phyloP scores from a whole-genome alignment of 2,329 filamentous ascomycete species.

The Botrytis tulipae region DNA sequence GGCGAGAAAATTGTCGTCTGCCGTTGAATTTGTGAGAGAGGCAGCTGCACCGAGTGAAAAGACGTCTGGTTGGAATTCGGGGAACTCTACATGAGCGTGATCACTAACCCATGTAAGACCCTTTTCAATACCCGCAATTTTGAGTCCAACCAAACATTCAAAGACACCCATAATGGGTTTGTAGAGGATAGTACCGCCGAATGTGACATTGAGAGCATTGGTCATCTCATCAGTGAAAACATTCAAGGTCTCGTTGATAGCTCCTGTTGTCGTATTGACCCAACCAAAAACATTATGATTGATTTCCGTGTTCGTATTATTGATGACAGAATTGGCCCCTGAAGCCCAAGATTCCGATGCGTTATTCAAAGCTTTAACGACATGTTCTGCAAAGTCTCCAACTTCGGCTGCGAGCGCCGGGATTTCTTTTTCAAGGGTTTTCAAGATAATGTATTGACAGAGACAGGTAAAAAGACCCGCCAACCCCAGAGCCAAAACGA shows the following conservation, averaged over 20 bases:
- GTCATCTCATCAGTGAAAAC: slow-evolving; percentile 76
- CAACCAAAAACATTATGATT: slow-evolving; percentile 85
- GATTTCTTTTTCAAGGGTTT: slow-evolving; percentile 60
- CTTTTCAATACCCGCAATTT: slow-evolving; percentile 79
- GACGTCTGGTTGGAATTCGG: slow-evolving; percentile 72
- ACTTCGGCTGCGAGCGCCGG: slow-evolving; percentile 64
- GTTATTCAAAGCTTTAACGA: slow-evolving; percentile 60
- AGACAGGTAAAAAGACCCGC: slow-evolving; percentile 66
- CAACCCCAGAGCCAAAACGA: slow-evolving; percentile 64
- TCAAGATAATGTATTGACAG: slow-evolving; percentile 66
- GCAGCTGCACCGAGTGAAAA: slow-evolving; percentile 77
- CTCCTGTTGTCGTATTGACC: slow-evolving; percentile 78
- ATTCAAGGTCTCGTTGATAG: slow-evolving; percentile 83
- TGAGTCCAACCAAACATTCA: slow-evolving; percentile 83
- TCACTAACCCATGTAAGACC: slow-evolving; percentile 93
- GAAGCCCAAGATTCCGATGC: slow-evolving; percentile 64
- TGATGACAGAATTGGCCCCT: slow-evolving; percentile 61
- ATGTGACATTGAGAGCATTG: slow-evolving; percentile 69
- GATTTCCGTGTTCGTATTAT: slow-evolving; percentile 63
- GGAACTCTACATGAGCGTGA: slow-evolving; percentile 79
- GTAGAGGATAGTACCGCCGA: slow-evolving; percentile 78
- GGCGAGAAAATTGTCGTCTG: slow-evolving; percentile 71
- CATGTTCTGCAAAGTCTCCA: slow-evolving; percentile 62
- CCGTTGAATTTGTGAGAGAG: slow-evolving; percentile 56
- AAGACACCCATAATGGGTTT: slow-evolving; percentile 77